phyloP scores from a whole-genome alignment of 2,329 filamentous ascomycete genomes.

The Fusarium circinatum region DNA sequence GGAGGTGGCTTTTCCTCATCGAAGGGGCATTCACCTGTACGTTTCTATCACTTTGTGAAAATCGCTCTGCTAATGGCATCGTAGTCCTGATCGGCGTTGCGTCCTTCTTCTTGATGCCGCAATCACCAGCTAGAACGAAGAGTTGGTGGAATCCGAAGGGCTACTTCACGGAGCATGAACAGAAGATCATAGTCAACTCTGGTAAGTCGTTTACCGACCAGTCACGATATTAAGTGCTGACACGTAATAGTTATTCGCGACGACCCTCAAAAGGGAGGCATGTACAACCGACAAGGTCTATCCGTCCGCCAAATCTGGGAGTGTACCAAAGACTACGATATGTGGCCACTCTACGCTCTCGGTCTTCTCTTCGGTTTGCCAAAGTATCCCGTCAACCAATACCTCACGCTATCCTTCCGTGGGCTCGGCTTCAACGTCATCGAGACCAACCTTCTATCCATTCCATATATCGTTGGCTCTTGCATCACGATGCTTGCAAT shows the following conservation, averaged over 20 bases:
- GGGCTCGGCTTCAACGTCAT: slow-evolving; percentile 62
- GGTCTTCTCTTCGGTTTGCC: slow-evolving; percentile 61
- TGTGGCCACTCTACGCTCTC: slow-evolving; percentile 63
- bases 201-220: neutral
- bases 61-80: neutral
- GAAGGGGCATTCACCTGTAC: slow-evolving; percentile 37
- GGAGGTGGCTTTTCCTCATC: slow-evolving; percentile 65
- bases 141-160: neutral
- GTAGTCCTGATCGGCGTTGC: neutral
- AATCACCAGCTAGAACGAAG: neutral
- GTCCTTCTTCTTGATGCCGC: neutral
- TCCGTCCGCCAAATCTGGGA: slow-evolving; percentile 57
- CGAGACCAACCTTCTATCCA: slow-evolving; percentile 63
- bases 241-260: slow-evolving; percentile 56
- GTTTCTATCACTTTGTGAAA: rapidly evolving
- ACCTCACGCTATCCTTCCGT: slow-evolving; percentile 63
- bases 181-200: slow-evolving; percentile 64
- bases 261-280: slow-evolving; percentile 65
- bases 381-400: slow-evolving; percentile 56
- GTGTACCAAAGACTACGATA: slow-evolving; percentile 60
- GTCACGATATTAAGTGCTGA: neutral
- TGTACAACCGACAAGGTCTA: slow-evolving; percentile 63
- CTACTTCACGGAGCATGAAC: neutral
- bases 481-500: slow-evolving; percentile 55
- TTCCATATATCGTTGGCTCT: slow-evolving; percentile 58